These are phyloP conservation scores for Lodderomyces jiufengensis DNA, from an alignment of 1,139 yeast genomes.

Conservation along the genomic window DNA sequence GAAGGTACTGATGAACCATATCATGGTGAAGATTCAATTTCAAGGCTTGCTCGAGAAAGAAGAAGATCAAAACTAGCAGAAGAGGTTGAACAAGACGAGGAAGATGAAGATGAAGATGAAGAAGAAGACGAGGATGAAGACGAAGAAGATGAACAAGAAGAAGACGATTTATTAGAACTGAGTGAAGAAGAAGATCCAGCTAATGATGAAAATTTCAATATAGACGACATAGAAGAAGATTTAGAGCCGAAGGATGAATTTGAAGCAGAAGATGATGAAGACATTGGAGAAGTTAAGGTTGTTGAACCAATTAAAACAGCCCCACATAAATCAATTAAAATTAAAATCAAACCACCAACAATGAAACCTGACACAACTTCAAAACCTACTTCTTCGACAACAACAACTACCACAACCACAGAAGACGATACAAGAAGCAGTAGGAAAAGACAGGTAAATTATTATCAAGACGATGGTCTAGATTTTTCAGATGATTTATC, in stretches of 20 bases:
- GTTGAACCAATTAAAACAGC: slow-evolving; percentile 4
- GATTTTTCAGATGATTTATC: slow-evolving; percentile 26
- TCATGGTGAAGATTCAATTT: too few species aligned
- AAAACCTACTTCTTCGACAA: slow-evolving; percentile 1
- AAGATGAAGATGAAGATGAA: slow-evolving; percentile 17
- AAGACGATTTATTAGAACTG: slow-evolving; percentile 22
- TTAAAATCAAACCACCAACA: slow-evolving; percentile 15
- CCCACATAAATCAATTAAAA: slow-evolving; percentile 10
- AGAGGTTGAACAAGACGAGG: slow-evolving; percentile 13
- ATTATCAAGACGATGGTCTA: slow-evolving; percentile 31
- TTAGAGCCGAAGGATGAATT: slow-evolving; percentile 31
- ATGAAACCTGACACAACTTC: slow-evolving; percentile 4
- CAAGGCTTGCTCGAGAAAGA: slow-evolving; percentile 10
- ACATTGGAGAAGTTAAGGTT: slow-evolving; percentile 3
- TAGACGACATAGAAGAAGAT: slow-evolving; percentile 41
- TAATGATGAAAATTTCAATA: slow-evolving; percentile 29
- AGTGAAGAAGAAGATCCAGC: slow-evolving; percentile 26
- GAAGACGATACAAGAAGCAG: slow-evolving; percentile 19
- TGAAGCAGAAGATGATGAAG: slow-evolving; percentile 23
- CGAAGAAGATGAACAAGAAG: slow-evolving; percentile 20
- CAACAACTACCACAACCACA: slow-evolving; percentile 3
- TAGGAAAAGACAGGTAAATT: slow-evolving; percentile 30
- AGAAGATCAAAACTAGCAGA: slow-evolving; percentile 13
- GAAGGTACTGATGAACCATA: slow-evolving; percentile 12
- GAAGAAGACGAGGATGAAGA: slow-evolving; percentile 17